Conservation (phyloP, 495 filamentous ascomycete species). For the Diplogelasinospora grovesii region DNA sequence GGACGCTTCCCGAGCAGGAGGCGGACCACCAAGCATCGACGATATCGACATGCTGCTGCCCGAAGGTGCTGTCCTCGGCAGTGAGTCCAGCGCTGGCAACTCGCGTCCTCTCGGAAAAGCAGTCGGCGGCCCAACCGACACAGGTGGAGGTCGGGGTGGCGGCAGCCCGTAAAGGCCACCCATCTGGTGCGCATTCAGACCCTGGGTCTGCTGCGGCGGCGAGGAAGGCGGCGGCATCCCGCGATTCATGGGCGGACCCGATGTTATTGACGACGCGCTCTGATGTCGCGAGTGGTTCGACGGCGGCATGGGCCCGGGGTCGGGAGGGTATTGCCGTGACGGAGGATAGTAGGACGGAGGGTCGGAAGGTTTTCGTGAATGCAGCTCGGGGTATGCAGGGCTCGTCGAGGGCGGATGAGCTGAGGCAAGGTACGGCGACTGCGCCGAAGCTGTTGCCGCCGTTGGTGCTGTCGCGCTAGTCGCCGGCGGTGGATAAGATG, state of each 20-base stretch:
- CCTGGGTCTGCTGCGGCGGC: conserved; percentile 40
- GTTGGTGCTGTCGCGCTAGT: conserved; percentile 1
- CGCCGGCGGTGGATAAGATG: conserved; percentile 24
- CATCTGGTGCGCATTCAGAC: conserved; percentile 33
- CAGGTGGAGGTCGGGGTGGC: conserved; percentile 42
- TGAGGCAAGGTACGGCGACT: conserved; percentile 20
- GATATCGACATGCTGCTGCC: conserved; percentile 94
- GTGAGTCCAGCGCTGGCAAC: conserved; percentile 45
- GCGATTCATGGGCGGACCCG: conserved; percentile 38
- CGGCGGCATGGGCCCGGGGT: conserved; percentile 37
- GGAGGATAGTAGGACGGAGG: conserved; percentile 35
- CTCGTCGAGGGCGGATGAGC: conserved; percentile 18
- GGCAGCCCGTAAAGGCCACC: conserved; percentile 39
- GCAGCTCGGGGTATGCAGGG: conserved; percentile 38
- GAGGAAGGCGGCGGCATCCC: conserved; percentile 47
- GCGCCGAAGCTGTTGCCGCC: conserved; percentile 17
- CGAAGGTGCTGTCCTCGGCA: conserved; percentile 35
- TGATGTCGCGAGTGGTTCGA: conserved; percentile 45
- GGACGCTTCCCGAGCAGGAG: conserved; percentile 44
- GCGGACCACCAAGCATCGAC: conserved; percentile 74
- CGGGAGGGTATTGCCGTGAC: conserved; percentile 39
- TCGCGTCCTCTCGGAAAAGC: conserved; percentile 47
- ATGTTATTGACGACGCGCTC: conserved; percentile 45
- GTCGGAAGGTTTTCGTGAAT: conserved; percentile 45
- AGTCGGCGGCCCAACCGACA: conserved; percentile 45